phyloP scores from a whole-genome alignment of 2,329 filamentous ascomycete species.

The Hymenoscyphus albidus region DNA sequence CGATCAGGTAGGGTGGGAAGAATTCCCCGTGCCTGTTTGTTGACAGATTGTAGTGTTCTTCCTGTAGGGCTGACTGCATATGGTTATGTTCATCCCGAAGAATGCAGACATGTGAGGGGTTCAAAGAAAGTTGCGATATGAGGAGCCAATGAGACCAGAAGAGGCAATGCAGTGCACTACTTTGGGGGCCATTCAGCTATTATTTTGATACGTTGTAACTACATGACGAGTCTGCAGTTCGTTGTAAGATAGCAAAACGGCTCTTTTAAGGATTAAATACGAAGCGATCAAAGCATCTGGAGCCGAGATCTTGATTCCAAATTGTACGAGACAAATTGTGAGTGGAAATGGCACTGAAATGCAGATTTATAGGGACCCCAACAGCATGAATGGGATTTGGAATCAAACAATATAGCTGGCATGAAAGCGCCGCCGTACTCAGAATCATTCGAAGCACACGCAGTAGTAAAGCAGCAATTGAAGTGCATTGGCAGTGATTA shows the following conservation, averaged over 20 bases:
- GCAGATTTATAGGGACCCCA: not conserved
- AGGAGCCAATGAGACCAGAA: not conserved
- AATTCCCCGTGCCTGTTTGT: not conserved
- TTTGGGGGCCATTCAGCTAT: not conserved
- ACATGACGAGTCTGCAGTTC: not conserved
- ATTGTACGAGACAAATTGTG: not conserved
- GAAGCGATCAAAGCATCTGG: not conserved
- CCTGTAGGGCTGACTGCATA: slow-evolving; percentile 5
- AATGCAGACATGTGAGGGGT: not conserved
- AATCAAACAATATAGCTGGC: not conserved
- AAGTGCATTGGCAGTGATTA: not conserved
- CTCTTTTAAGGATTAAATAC: not conserved
- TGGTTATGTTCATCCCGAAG: not conserved
- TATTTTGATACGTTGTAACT: not conserved
- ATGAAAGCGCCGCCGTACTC: not conserved
- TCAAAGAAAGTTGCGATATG: not conserved
- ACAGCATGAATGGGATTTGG: not conserved
- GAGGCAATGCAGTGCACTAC: not conserved
- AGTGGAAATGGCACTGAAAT: not conserved
- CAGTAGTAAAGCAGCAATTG: not conserved
- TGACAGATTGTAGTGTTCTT: not conserved
- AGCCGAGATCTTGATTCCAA: not conserved
- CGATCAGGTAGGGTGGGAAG: not conserved
- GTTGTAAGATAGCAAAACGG: not conserved
- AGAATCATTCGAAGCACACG: not conserved